These are phyloP conservation scores for Neoboletus brunneissimus DNA, from an alignment of 768 basidiomycete genomes.

Conservation along the genomic window DNA sequence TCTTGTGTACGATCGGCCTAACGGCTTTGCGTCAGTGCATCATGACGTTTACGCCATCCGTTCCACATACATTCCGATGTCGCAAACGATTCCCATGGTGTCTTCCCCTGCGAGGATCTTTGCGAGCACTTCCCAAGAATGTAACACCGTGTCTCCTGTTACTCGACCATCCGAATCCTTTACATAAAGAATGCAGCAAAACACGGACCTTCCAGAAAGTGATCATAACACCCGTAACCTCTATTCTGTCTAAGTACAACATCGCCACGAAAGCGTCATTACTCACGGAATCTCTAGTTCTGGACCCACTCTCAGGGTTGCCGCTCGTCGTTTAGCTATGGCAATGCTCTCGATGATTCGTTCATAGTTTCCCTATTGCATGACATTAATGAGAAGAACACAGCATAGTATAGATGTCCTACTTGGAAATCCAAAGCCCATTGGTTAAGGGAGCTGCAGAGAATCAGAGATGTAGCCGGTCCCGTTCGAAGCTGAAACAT, in stretches of 20 bases:
- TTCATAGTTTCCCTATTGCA: constrained; percentile 80
- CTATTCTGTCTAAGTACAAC: constrained; percentile 37
- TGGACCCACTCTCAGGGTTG: constrained; percentile 90
- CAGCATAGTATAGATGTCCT: constrained; percentile 8
- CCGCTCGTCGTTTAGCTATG: constrained; percentile 85
- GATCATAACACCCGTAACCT: constrained; percentile 96
- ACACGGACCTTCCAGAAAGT: constrained; percentile 85
- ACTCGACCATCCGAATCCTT: background rate
- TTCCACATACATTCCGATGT: constrained; percentile 87
- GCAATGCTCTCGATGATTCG: constrained; percentile 86
- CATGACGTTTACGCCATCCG: background rate
- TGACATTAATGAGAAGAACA: background rate
- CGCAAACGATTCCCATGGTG: constrained; percentile 85
- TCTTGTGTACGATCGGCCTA: constrained; percentile 98
- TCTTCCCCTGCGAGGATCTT: constrained; percentile 81
- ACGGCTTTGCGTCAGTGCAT: background rate
- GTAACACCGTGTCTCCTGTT: constrained; percentile 89
- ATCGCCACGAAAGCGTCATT: background rate
- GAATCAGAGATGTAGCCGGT: constrained; percentile 11
- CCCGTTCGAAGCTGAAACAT: background rate
- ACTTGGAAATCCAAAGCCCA: constrained; percentile 97
- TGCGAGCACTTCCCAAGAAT: constrained; percentile 98
- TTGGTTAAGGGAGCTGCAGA: constrained; percentile 83
- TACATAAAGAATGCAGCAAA: background rate
- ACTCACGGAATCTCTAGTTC: constrained; percentile 92